phyloP scores from a whole-genome alignment of 2,329 filamentous ascomycete species.

The Rasamsonia emersonii region DNA sequence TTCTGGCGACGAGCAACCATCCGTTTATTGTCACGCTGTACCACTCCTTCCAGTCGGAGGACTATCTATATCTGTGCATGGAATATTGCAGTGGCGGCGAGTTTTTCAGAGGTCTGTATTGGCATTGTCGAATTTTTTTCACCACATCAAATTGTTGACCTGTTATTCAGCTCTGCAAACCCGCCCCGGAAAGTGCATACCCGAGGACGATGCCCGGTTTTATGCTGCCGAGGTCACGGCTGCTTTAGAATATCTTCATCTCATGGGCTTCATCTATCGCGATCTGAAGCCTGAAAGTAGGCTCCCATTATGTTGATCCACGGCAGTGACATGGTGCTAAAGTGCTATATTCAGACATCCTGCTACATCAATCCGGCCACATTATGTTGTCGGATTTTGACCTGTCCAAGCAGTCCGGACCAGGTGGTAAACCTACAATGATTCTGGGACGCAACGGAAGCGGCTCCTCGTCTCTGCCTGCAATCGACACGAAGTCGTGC shows the following conservation, averaged over 20 bases:
- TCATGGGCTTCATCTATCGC: conserved; percentile 99
- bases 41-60: conserved; percentile 98
- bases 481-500: conserved; percentile 98
- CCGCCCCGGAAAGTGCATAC: conserved; percentile 90
- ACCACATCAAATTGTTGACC: conserved; percentile 9
- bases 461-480: conserved; percentile 76
- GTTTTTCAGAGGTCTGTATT: conserved; percentile 72
- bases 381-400: conserved; percentile 99
- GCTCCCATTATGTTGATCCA: conserved; percentile 31
- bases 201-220: conserved; percentile 92
- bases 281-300: conserved; percentile 94
- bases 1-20: conserved; percentile 95
- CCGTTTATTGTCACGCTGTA: conserved; percentile 98
- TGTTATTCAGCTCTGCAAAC: conserved; percentile 68
- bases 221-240: conserved; percentile 97
- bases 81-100: conserved; percentile 98
- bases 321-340: too few species aligned
- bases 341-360: conserved; percentile 72
- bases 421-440: conserved; percentile 94
- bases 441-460: conserved; percentile 85
- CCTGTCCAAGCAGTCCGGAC: conserved; percentile 92
- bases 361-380: conserved; percentile 97
- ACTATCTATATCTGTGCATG: conserved; percentile 99
- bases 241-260: conserved; percentile 87
- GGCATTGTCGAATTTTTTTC: too few species aligned